These are phyloP conservation scores for Diaporthe helianthi DNA, from an alignment of 2,329 filamentous ascomycete species.

Conservation along the genomic window DNA sequence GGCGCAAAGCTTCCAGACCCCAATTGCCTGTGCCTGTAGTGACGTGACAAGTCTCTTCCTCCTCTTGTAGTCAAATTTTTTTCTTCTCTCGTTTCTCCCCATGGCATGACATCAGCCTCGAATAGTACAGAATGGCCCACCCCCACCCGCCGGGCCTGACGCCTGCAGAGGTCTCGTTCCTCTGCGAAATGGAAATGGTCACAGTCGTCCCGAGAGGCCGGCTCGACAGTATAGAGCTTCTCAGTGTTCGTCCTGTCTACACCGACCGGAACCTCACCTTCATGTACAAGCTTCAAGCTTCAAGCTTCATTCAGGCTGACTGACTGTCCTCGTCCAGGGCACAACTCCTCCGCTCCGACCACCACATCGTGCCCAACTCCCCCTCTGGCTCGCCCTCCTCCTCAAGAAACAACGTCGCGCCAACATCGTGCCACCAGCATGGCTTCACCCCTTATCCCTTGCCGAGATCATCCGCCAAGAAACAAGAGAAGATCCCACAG, in stretches of 20 bases:
- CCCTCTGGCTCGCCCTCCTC: conserved; percentile 93
- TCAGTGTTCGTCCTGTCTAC: conserved; percentile 71
- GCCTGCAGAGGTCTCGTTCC: conserved; percentile 87
- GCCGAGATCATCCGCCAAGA: conserved; percentile 81
- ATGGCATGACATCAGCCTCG: conserved; percentile 32
- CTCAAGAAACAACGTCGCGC: conserved; percentile 93
- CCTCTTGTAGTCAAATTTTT: background rate
- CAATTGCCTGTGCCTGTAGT: background rate
- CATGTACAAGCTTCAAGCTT: conserved; percentile 29
- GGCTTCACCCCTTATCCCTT: conserved; percentile 82
- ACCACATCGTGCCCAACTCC: conserved; percentile 78
- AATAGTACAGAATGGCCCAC: conserved; percentile 52
- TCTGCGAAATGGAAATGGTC: conserved; percentile 97
- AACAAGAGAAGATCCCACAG: conserved; percentile 71
- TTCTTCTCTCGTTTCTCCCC: too few species aligned
- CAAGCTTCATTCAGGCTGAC: too few species aligned
- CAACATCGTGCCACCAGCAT: conserved; percentile 89
- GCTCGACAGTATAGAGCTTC: conserved; percentile 82
- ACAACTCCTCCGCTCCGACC: conserved; percentile 78
- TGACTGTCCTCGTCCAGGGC: conserved; percentile 62
- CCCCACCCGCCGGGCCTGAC: conserved; percentile 66
- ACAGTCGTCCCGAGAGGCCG: conserved; percentile 91
- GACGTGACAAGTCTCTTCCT: background rate
- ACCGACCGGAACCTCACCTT: background rate
- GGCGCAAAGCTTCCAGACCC: background rate